Percentiles rank a stretch among this genome's conserved stretches.
phyloP scores from a whole-genome alignment of 2,329 filamentous ascomycete species.

The Rosellinia necatrix region DNA sequence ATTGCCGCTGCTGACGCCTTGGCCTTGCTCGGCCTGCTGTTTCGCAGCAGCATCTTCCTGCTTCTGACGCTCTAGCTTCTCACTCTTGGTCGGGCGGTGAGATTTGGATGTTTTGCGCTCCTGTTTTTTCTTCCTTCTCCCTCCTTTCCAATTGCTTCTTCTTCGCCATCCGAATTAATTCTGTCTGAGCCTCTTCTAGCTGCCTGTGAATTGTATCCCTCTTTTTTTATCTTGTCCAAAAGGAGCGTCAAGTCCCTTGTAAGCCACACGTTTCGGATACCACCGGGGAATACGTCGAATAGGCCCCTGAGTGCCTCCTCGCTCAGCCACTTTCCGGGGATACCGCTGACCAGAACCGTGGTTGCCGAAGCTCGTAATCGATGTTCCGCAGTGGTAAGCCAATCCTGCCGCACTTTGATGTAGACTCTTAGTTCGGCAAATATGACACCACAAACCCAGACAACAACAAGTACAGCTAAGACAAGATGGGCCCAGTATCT shows the following conservation, averaged over 20 bases:
- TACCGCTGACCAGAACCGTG: slow-evolving; percentile 89
- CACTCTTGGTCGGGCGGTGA: slow-evolving; percentile 56
- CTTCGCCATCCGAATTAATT: slow-evolving; percentile 79
- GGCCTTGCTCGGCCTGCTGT: slow-evolving; percentile 53
- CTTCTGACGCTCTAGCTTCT: slow-evolving; percentile 52
- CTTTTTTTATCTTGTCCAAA: slow-evolving; percentile 78
- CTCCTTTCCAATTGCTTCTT: slow-evolving; percentile 75
- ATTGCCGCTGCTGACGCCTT: slow-evolving; percentile 57
- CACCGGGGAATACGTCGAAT: slow-evolving; percentile 95
- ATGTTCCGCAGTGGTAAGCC: slow-evolving; percentile 92
- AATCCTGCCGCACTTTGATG: slow-evolving; percentile 91
- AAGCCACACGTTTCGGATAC: slow-evolving; percentile 94
- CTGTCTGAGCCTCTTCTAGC: slow-evolving; percentile 83
- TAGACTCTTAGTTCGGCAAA: slow-evolving; percentile 86
- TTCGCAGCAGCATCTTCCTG: slow-evolving; percentile 56
- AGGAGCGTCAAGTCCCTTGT: slow-evolving; percentile 87
- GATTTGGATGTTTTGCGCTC: slow-evolving; percentile 57
- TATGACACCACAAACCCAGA: slow-evolving; percentile 86
- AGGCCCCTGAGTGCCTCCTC: slow-evolving; percentile 79
- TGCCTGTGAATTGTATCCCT: slow-evolving; percentile 71
- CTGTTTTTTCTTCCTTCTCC: slow-evolving; percentile 67
- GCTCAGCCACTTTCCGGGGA: slow-evolving; percentile 88
- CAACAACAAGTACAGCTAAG: slow-evolving; percentile 75
- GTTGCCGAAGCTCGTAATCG: slow-evolving; percentile 91
- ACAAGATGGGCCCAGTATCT: slow-evolving; percentile 86